Conservation (phyloP, 192 early-diverging fungal species). For the Backusella tuberculispora region DNA sequence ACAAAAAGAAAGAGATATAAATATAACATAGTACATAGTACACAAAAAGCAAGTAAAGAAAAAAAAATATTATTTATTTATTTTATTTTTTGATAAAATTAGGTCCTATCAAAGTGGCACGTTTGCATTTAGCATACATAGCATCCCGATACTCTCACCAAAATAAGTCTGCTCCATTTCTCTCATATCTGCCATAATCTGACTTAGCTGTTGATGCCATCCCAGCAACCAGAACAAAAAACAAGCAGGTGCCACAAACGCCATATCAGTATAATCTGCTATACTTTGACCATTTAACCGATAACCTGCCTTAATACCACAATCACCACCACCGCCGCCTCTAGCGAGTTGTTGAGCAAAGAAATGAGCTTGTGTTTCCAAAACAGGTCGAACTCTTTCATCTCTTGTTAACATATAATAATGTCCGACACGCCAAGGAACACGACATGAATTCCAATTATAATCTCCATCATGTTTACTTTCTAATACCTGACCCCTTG, state of each 20-base stretch:
- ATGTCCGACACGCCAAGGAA: slow-evolving; percentile 57
- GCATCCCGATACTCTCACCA: slow-evolving; percentile 57
- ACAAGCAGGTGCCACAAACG: slow-evolving; percentile 55
- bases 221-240: slow-evolving; percentile 55
- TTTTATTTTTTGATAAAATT: slow-evolving; percentile 3
- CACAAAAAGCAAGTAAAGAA: not conserved
- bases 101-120: slow-evolving; percentile 34
- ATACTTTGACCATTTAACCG: slow-evolving; percentile 49
- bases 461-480: slow-evolving; percentile 52
- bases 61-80: not conserved
- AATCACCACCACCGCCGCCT: slow-evolving; percentile 24
- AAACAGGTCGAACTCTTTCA: slow-evolving; percentile 41
- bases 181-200: slow-evolving; percentile 49
- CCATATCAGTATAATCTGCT: slow-evolving; percentile 53
- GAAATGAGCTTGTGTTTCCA: slow-evolving; percentile 50
- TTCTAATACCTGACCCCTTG: slow-evolving; percentile 49
- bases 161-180: slow-evolving; percentile 56
- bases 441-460: slow-evolving; percentile 63
- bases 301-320: slow-evolving; percentile 52
- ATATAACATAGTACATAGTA: not conserved
- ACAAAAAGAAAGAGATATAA: slow-evolving; percentile 1
- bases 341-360: slow-evolving; percentile 40
- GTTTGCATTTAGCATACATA: slow-evolving; percentile 53
- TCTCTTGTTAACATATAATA: slow-evolving; percentile 55
- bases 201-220: slow-evolving; percentile 37